Percentiles rank a stretch among this genome's conserved stretches.
Conservation (phyloP, 345 rosid genomes). For the Citrus cavaleriei region DNA sequence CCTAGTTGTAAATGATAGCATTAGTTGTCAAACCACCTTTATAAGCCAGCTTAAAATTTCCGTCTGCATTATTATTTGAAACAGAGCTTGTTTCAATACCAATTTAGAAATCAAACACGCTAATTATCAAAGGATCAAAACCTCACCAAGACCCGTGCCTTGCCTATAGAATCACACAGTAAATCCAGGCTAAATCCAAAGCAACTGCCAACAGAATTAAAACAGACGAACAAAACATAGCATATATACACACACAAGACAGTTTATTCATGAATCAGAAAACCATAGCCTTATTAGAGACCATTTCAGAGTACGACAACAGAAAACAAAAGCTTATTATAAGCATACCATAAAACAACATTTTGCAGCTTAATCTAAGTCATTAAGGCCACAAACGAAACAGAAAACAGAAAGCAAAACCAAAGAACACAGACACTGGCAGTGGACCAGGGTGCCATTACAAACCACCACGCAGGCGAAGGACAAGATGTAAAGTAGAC, state of each 20-base stretch:
- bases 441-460: background rate
- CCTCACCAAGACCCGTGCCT: too few relatives aligned
- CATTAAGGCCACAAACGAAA: background rate
- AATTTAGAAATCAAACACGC: too few relatives aligned
- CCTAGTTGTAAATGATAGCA: too few relatives aligned
- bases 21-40: too few relatives aligned
- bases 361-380: background rate
- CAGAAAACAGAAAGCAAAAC: background rate
- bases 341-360: background rate
- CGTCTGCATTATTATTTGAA: too few relatives aligned
- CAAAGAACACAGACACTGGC: too few relatives aligned
- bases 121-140: too few relatives aligned
- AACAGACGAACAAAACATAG: background rate
- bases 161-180: background rate
- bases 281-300: constrained; percentile 1
- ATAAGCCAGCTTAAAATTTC: too few relatives aligned
- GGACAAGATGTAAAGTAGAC: constrained; percentile 53
- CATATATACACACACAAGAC: background rate
- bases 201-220: background rate
- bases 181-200: background rate
- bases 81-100: too few relatives aligned
- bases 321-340: too few relatives aligned
- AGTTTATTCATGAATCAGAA: constrained; percentile 3
- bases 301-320: background rate
- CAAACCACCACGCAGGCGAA: constrained; percentile 55